Base-by-base conservation (phyloP, 2,329 filamentous ascomycete species). In the Clarireedia monteithiana region DNA sequence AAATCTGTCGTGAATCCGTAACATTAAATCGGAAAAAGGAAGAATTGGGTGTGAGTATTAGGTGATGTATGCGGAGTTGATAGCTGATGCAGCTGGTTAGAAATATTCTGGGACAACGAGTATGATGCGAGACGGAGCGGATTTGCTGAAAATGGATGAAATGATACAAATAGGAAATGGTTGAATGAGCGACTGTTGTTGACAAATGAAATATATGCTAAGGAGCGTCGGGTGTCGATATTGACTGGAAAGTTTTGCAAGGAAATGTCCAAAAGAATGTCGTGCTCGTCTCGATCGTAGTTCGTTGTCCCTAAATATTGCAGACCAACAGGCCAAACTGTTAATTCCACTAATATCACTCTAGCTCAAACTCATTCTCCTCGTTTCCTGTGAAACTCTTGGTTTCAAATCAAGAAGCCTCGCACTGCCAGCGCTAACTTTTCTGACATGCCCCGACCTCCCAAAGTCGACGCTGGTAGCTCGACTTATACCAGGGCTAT, bases 341-440 rank as follows among this genome's bases (percentile, higher is more conserved):
- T 24, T 38, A 14, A 49, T 15, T 24, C 36, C 24, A 17, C 36
- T 49, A 24, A 20, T 49, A 20, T 34, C 50, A 44, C 55, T 57
- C 53, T 60, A 63, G 45, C 53, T 59, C 46, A 62, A 65, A 50
- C 58, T 66, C 53, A 67, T 69, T 62, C 71, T 70, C 66, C 73
- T 76, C 44, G 70, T 72, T 60, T 84, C 82, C 12, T 72, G 70
- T 23, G 81, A 85, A 46, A 69, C 68, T 26, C 79, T 75, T 23
- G 81, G 77, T 20, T 78, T 77, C 48, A 91, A 77, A 50, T 91
- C 84, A 50, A 94, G 73, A 51, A 92, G 71, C 70, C 83, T 87
- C 10, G 88, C 88, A 66, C 86, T 91, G 50, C 88, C 88, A 46
- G 87, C 86, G 66, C 87, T 91, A 65, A 91, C 84, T 60, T 86